These are phyloP conservation scores for Lactarius tabidus DNA, from an alignment of 768 basidiomycete genomes.

Conservation along the genomic window DNA sequence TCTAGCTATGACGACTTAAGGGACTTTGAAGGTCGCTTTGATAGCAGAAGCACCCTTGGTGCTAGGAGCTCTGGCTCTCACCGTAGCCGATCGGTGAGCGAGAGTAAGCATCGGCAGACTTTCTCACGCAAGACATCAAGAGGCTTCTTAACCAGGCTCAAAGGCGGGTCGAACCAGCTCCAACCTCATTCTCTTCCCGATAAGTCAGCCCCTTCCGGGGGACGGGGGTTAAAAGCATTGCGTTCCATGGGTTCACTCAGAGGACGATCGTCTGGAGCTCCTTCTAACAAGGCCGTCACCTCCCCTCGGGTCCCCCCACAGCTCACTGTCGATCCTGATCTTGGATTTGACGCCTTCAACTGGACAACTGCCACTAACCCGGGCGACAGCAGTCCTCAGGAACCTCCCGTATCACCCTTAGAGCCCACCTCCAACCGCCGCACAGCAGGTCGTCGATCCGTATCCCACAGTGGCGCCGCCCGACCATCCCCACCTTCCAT, in stretches of 20 bases:
- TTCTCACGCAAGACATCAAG: conserved; percentile 58
- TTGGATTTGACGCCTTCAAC: conserved; percentile 39
- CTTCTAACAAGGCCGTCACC: conserved; percentile 29
- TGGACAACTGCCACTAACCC: conserved; percentile 38
- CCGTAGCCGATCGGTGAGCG: conserved; percentile 33
- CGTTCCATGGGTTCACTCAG: conserved; percentile 81
- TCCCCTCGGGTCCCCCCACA: conserved; percentile 52
- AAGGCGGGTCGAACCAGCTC: conserved; percentile 42
- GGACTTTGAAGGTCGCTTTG: conserved; percentile 85
- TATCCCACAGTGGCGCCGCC: conserved; percentile 50
- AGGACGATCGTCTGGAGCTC: conserved; percentile 41
- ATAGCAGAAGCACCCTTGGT: conserved; percentile 71
- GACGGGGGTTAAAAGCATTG: conserved; percentile 63
- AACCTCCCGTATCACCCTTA: conserved; percentile 31
- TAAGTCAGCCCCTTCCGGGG: conserved; percentile 34
- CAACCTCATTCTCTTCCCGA: conserved; percentile 46
- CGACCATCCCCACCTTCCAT: conserved; percentile 40
- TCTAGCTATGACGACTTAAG: conserved; percentile 86
- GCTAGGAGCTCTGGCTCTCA: conserved; percentile 35
- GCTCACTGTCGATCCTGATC: conserved; percentile 38
- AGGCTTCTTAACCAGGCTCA: conserved; percentile 64
- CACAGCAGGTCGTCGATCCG: conserved; percentile 59
- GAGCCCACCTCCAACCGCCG: conserved; percentile 34
- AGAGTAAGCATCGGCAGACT: conserved; percentile 34
- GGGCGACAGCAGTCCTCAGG: conserved; percentile 31